Evolutionary conservation across 305 asterid species (phyloP).

Genomic region (Lippia alba): DNA sequence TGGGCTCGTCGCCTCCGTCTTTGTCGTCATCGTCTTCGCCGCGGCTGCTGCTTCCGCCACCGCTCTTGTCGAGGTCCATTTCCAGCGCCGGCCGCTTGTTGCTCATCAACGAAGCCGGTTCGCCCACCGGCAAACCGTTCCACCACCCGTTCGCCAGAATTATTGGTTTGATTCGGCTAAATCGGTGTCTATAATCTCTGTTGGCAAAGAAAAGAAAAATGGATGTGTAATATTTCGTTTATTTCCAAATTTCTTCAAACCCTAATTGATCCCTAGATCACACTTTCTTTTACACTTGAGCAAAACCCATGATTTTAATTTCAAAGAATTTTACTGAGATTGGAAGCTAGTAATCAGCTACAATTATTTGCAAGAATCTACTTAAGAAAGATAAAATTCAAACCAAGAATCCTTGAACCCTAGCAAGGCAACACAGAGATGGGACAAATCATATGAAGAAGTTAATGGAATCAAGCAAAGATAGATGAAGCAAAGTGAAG

Average conservation of each 20-base stretch:
- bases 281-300: no score
- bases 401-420: constrained; percentile 27
- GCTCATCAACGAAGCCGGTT: constrained; percentile 46
- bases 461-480: constrained; percentile 46
- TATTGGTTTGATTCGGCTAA: constrained; percentile 25
- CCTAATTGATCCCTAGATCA: constrained; percentile 21
- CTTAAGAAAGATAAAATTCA: background rate
- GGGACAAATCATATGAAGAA: background rate
- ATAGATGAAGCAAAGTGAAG: constrained; percentile 13
- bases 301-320: background rate
- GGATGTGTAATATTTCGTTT: background rate
- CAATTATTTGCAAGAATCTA: background rate
- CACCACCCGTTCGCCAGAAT: constrained; percentile 78
- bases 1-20: constrained; percentile 51
- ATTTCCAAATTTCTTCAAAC: constrained; percentile 5
- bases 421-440: constrained; percentile 8
- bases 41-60: constrained; percentile 50
- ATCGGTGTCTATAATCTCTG: constrained; percentile 5
- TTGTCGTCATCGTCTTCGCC: constrained; percentile 53
- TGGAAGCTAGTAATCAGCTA: background rate
- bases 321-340: background rate
- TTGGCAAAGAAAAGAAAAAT: background rate
- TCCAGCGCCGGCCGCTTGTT: constrained; percentile 35
- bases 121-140: constrained; percentile 63
- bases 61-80: constrained; percentile 50